Evolutionary conservation across 352 stramenopile genomes (phyloP), one percentile per base, ranked within the genome.

Genomic region (Phytophthora sp.): DNA sequence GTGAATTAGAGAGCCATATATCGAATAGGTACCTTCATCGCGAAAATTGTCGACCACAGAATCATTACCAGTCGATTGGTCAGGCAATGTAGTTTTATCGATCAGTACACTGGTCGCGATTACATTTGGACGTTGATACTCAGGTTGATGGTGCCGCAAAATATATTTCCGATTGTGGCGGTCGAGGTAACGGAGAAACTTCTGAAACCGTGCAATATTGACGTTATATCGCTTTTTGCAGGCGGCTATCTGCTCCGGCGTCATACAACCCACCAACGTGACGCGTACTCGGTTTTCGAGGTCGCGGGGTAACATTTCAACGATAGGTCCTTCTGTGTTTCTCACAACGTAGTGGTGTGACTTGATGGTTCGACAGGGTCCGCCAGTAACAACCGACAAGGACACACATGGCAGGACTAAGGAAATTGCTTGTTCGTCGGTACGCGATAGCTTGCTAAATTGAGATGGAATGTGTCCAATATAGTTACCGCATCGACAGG

Each of bases 291-390:
- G 32, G 26, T 4, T 10, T 0, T 0, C 21, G 13, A 38, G 1
- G 52, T 64, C 28, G 0, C 44, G 56, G 0, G 50, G 55, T 4
- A 72, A 18, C 45, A 53, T 54, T 0, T 55, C 21, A 3, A 27
- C 49, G 18, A 56, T 59, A 0, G 61, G 51, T 0, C 67, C 38
- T 15, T 65, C 56, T 1, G 56, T 65, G 4, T 65, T 65, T 2
- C 32, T 10, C 2, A 58, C 45, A 0, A 65, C 30, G 23, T 65
- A 65, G 12, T 65, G 56, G 13, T 65, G 56, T 1, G 56, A 53
- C 4, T 44, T 50, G 5, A 65, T 65, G 0, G 38, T 57, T 23
- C 27, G 10, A 8, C 37, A 64, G 0, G 35, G 0, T 3, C 55
- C 55, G 0, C 45, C 55, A 17, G 34, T 56, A 0, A 63, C 54